Evolutionary conservation across 306 rosid genomes (phyloP).

Genomic region (Aeschynomene evenia): DNA sequence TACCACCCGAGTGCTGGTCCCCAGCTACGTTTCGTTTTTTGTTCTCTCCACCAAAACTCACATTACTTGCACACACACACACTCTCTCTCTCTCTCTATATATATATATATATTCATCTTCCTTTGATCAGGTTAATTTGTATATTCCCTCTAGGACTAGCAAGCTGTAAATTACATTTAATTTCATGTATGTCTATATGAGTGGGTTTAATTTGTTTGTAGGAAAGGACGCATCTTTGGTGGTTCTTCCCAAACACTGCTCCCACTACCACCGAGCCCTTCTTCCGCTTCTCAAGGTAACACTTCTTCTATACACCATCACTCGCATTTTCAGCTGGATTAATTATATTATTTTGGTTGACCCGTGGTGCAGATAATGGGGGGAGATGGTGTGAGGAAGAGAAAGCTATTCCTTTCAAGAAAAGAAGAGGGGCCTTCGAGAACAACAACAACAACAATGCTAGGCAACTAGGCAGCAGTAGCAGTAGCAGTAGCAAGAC

Average conservation of each 20-base stretch:
- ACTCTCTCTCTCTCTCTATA: slow-evolving; percentile 18
- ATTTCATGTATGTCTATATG: background rate
- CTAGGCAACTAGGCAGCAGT: too few relatives aligned
- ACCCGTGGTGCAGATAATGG: background rate
- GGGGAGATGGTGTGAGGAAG: slow-evolving; percentile 70
- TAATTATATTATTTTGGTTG: too few relatives aligned
- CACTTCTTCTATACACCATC: too few relatives aligned
- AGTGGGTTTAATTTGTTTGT: slow-evolving; percentile 36
- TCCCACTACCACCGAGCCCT: slow-evolving; percentile 35
- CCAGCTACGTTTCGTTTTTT: slow-evolving; percentile 38
- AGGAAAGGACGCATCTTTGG: slow-evolving; percentile 50
- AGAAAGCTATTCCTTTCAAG: slow-evolving; percentile 71
- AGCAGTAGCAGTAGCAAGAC: too few relatives aligned
- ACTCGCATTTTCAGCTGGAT: too few relatives aligned
- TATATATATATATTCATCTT: slow-evolving; percentile 7
- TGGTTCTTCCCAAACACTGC: slow-evolving; percentile 40
- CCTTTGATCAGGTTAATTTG: too few relatives aligned
- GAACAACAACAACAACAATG: too few relatives aligned
- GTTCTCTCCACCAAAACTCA: slow-evolving; percentile 29
- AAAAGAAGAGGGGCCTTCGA: slow-evolving; percentile 58
- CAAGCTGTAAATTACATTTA: slow-evolving; percentile 28
- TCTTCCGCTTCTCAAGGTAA: slow-evolving; percentile 51
- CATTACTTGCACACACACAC: slow-evolving; percentile 27
- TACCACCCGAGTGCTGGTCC: slow-evolving; percentile 62
- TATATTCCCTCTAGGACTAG: slow-evolving; percentile 6